Evolutionary conservation across 164 flowering plant genomes (phyloP).

Genomic region (Kalanchoe fedtschenkoi): DNA sequence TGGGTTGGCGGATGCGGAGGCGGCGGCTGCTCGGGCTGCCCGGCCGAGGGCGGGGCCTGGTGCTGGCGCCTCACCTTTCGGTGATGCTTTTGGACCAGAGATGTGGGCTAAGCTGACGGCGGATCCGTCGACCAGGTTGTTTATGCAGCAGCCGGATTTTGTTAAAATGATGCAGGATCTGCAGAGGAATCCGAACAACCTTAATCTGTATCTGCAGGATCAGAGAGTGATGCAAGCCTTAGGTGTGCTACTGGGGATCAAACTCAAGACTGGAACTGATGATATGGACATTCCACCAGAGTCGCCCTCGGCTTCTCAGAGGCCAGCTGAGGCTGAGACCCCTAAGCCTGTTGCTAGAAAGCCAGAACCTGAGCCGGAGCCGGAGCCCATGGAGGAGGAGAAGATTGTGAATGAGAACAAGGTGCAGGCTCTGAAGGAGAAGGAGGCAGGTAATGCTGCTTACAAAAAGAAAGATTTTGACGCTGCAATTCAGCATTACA

Average conservation of each 20-base stretch:
- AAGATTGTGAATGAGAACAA: constrained; percentile 54
- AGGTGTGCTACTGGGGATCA: constrained; percentile 63
- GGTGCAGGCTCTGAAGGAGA: constrained; percentile 66
- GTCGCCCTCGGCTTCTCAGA: constrained; percentile 7
- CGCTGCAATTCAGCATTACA: constrained; percentile 61
- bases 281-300: constrained; percentile 33
- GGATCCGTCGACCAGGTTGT: constrained; percentile 56
- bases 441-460: constrained; percentile 84
- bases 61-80: constrained; percentile 40
- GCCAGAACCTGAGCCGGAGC: constrained; percentile 30
- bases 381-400: constrained; percentile 36
- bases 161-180: constrained; percentile 75
- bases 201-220: constrained; percentile 68
- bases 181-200: constrained; percentile 69
- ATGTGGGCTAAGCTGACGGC: constrained; percentile 87
- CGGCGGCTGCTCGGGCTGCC: constrained; percentile 25
- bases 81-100: constrained; percentile 84
- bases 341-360: constrained; percentile 17
- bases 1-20: constrained; percentile 68
- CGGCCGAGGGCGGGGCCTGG: constrained; percentile 9
- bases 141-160: constrained; percentile 78
- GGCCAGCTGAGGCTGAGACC: constrained; percentile 15
- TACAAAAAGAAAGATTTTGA: constrained; percentile 98
- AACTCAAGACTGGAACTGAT: constrained; percentile 31
- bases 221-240: constrained; percentile 85